Percentiles rank a stretch among this genome's conserved stretches.
Evolutionary conservation across 177 flowering plant species (phyloP).

Genomic region (Vitis hybrid): DNA sequence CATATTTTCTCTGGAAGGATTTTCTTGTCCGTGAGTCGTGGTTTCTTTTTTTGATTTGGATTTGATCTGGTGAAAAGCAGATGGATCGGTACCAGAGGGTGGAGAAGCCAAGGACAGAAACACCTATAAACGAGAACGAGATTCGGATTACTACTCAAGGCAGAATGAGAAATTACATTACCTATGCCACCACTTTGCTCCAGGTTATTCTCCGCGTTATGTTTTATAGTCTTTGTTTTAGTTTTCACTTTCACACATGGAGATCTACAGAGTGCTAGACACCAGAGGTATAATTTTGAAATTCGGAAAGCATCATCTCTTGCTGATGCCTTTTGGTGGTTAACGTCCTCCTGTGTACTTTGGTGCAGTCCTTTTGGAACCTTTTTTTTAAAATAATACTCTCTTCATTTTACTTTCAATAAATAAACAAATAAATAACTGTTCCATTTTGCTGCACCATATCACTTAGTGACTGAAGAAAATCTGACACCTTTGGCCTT

Average conservation of each 20-base stretch:
- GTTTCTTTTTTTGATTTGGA: neutral
- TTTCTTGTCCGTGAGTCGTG: neutral
- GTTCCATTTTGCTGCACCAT: too few relatives aligned
- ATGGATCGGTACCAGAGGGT: conserved; percentile 29
- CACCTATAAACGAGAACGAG: conserved; percentile 24
- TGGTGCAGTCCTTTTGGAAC: too few relatives aligned
- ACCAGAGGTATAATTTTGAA: too few relatives aligned
- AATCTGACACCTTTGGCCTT: too few relatives aligned
- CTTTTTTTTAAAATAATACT: too few relatives aligned
- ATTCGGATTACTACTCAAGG: conserved; percentile 25
- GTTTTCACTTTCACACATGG: neutral
- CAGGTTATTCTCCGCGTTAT: conserved; percentile 6
- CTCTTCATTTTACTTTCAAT: too few relatives aligned
- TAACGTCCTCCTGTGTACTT: too few relatives aligned
- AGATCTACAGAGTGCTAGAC: too few relatives aligned
- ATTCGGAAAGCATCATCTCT: too few relatives aligned
- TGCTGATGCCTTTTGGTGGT: too few relatives aligned
- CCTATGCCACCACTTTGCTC: conserved; percentile 24
- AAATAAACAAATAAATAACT: too few relatives aligned
- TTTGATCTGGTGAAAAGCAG: conserved; percentile 7
- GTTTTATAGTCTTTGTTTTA: neutral
- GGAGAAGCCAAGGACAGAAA: conserved; percentile 21
- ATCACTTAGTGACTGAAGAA: too few relatives aligned
- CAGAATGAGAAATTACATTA: conserved; percentile 25
- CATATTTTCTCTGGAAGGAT: neutral